Conservation (phyloP, 108 stramenopile species). For the Phaeodactylum tricornutum region DNA sequence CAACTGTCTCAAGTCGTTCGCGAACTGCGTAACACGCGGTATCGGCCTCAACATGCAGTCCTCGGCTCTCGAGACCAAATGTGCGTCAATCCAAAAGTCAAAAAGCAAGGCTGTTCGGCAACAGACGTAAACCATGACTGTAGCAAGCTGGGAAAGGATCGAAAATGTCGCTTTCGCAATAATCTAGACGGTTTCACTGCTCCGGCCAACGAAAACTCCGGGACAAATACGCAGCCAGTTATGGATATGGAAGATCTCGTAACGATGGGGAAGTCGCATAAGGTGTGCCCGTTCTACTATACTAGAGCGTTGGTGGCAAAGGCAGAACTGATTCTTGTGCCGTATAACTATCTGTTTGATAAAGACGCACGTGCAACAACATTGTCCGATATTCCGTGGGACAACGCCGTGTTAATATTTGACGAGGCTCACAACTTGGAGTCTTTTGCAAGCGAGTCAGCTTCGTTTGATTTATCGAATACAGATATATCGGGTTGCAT, state of each 20-base stretch:
- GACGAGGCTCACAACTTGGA: constrained; percentile 99
- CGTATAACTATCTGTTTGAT: constrained; percentile 99
- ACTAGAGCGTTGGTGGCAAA: constrained; percentile 55
- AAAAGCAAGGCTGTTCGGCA: constrained; percentile 27
- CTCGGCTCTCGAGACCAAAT: constrained; percentile 95
- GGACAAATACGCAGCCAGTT: constrained; percentile 45
- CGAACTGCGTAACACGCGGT: constrained; percentile 87
- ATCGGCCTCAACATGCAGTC: constrained; percentile 86
- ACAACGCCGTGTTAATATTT: constrained; percentile 86
- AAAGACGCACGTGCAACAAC: constrained; percentile 64
- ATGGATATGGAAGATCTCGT: constrained; percentile 96
- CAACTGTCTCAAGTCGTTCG: constrained; percentile 94
- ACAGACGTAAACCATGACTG: constrained; percentile 79
- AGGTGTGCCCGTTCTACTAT: constrained; percentile 94
- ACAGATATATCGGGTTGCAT: constrained; percentile 79
- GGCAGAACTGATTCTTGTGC: constrained; percentile 91
- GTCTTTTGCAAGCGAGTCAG: constrained; percentile 86
- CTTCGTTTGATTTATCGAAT: constrained; percentile 85
- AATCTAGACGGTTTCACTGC: constrained; percentile 53
- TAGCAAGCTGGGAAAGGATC: constrained; percentile 62
- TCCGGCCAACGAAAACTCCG: constrained; percentile 22
- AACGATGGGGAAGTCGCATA: constrained; percentile 50
- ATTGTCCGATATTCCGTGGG: constrained; percentile 68
- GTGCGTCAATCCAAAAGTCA: constrained; percentile 92
- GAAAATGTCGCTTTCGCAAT: constrained; percentile 68